These are phyloP conservation scores for Diplodia mutila DNA, from an alignment of 2,329 filamentous ascomycete species.

Conservation along the genomic window DNA sequence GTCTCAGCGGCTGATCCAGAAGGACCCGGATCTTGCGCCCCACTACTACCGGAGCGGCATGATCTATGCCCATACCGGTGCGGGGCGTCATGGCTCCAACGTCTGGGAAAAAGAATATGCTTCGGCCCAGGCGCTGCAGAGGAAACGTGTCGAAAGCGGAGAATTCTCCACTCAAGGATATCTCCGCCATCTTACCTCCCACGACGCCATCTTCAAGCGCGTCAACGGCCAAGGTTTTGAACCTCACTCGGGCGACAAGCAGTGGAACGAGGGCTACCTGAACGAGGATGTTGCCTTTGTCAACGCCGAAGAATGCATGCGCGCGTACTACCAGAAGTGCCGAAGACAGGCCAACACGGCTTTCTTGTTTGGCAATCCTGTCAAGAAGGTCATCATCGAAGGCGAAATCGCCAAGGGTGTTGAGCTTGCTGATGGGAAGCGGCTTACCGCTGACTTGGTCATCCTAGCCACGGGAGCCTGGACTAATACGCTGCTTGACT, in stretches of 20 bases:
- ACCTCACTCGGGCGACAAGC: constrained; percentile 7
- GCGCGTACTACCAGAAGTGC: constrained; percentile 13
- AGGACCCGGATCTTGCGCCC: constrained; percentile 59
- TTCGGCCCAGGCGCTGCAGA: constrained; percentile 5
- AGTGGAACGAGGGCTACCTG: constrained; percentile 25
- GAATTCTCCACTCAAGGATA: constrained; percentile 12
- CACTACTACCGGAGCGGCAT: constrained; percentile 58
- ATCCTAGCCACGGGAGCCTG: constrained; percentile 86
- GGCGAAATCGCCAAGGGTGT: constrained; percentile 53
- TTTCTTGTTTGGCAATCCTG: constrained; percentile 16
- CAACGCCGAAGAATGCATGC: constrained; percentile 23
- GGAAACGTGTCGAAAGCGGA: constrained; percentile 4
- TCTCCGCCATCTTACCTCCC: constrained; percentile 5
- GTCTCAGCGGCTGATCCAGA: constrained; percentile 65
- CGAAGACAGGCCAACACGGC: constrained; percentile 1
- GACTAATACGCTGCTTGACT: constrained; percentile 76
- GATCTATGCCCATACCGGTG: constrained; percentile 39
- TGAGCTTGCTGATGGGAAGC: constrained; percentile 53
- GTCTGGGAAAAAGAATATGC: constrained; percentile 25
- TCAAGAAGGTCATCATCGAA: constrained; percentile 7
- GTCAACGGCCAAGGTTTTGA: constrained; percentile 10
- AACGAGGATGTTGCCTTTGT: constrained; percentile 26
- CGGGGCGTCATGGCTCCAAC: not conserved
- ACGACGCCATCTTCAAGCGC: constrained; percentile 14
- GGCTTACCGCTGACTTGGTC: constrained; percentile 69